A percentile compares a stretch with the other conserved stretches of the same genome.
Conservation (phyloP, 768 basidiomycete genomes). For the Russula brevipes region DNA sequence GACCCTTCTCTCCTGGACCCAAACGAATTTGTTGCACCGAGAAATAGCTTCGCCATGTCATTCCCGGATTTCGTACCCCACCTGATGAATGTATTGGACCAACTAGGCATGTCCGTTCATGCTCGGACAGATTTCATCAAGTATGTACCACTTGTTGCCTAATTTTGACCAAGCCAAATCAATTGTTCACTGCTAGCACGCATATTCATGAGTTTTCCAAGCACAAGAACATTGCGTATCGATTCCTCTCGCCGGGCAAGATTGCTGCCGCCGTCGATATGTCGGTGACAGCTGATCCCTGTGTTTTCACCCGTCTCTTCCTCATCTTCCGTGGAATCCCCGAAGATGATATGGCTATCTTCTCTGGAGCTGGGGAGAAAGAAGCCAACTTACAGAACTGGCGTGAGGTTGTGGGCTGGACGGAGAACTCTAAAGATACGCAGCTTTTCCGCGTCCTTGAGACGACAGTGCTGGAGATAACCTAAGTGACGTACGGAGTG, state of each 20-base stretch:
- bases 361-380: constrained; percentile 78
- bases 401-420: constrained; percentile 76
- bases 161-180: not conserved
- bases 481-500: constrained; percentile 30
- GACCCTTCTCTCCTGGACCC: constrained; percentile 75
- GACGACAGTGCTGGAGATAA: constrained; percentile 70
- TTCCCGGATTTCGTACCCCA: constrained; percentile 77
- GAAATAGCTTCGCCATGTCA: constrained; percentile 83
- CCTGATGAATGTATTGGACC: constrained; percentile 75
- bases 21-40: constrained; percentile 69
- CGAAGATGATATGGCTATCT: constrained; percentile 72
- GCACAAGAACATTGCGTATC: constrained; percentile 85
- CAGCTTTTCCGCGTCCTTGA: constrained; percentile 74
- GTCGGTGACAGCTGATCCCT: constrained; percentile 73
- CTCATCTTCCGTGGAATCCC: constrained; percentile 78
- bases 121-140: constrained; percentile 79
- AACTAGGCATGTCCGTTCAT: constrained; percentile 77
- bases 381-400: constrained; percentile 79
- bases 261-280: constrained; percentile 87
- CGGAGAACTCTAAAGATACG: constrained; percentile 72
- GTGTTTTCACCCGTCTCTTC: constrained; percentile 79
- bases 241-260: constrained; percentile 74
- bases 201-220: constrained; percentile 67
- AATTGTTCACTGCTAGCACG: constrained; percentile 42
- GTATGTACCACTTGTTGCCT: constrained; percentile 39